phyloP scores from a whole-genome alignment of 257 asterid genomes.

The Solanum commersonii region DNA sequence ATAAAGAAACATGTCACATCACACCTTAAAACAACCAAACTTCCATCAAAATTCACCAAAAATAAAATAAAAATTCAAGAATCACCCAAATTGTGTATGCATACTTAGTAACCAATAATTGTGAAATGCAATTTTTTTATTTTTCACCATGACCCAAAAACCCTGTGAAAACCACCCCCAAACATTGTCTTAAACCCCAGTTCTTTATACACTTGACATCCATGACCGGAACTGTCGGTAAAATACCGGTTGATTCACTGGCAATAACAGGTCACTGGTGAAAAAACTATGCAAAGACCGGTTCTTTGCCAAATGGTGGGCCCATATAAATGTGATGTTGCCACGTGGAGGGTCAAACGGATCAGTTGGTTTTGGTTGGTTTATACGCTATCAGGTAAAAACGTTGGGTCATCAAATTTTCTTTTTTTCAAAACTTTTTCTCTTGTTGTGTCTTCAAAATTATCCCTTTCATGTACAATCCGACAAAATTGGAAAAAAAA shows the following conservation, averaged over 20 bases:
- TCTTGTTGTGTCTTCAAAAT: not conserved
- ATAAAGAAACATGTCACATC: not conserved
- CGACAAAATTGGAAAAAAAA: not conserved
- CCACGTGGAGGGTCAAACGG: conserved; percentile 43
- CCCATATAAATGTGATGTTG: conserved; percentile 14
- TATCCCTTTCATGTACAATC: not conserved
- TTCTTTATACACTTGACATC: conserved; percentile 48
- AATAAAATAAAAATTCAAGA: not conserved
- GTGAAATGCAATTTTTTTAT: not conserved
- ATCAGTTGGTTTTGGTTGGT: conserved; percentile 33
- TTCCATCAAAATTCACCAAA: not conserved
- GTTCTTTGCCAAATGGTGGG: conserved; percentile 27
- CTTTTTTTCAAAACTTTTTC: not conserved
- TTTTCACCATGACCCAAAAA: conserved; percentile 14
- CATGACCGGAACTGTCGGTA: conserved; percentile 39
- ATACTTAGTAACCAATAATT: not conserved
- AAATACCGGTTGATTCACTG: conserved; percentile 22
- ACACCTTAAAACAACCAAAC: not conserved
- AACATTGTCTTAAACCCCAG: conserved; percentile 52
- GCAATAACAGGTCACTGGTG: conserved; percentile 31
- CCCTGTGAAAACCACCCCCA: conserved; percentile 44
- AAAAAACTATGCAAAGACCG: conserved; percentile 47
- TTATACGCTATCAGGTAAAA: conserved; percentile 36
- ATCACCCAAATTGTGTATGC: not conserved
- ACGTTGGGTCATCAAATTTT: conserved; percentile 61